Evolutionary conservation across 1,284 basidiomycete species (phyloP).

Genomic region (Naganishia albida): DNA sequence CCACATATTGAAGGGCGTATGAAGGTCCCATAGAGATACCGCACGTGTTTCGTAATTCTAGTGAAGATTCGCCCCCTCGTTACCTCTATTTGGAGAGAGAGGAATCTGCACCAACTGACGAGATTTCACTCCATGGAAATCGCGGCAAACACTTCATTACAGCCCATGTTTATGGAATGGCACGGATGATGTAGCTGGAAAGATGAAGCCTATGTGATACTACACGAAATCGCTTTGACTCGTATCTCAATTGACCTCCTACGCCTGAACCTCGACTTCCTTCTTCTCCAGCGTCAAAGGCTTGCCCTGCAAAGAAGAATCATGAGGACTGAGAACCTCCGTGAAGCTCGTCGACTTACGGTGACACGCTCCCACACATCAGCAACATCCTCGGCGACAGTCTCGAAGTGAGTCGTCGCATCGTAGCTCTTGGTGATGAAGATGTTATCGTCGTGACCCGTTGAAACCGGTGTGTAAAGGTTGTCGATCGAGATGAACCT

Average conservation of each 20-base stretch:
- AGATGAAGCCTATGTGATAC: no score
- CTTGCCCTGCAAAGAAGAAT: conserved; percentile 41
- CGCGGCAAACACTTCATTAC: no score
- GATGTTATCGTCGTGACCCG: conserved; percentile 73
- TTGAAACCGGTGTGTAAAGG: conserved; percentile 83
- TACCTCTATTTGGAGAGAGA: no score
- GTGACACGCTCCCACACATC: conserved; percentile 87
- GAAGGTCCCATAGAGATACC: no score
- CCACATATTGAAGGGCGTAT: no score
- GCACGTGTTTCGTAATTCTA: no score
- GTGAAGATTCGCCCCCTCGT: no score
- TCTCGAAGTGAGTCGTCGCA: conserved; percentile 98
- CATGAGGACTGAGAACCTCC: not conserved
- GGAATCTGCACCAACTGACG: no score
- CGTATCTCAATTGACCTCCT: not conserved
- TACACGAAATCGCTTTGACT: no score
- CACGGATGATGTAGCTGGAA: no score
- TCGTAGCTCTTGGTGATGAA: conserved; percentile 98
- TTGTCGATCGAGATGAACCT: conserved; percentile 90
- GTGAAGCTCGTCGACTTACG: conserved; percentile 52
- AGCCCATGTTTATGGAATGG: no score
- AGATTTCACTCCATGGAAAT: no score
- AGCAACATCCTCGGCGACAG: conserved; percentile 89
- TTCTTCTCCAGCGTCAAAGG: conserved; percentile 53
- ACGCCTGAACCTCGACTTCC: conserved; percentile 49